Evolutionary conservation across 2,329 filamentous ascomycete genomes (phyloP).

Genomic region (Coniochaeta prunicola): DNA sequence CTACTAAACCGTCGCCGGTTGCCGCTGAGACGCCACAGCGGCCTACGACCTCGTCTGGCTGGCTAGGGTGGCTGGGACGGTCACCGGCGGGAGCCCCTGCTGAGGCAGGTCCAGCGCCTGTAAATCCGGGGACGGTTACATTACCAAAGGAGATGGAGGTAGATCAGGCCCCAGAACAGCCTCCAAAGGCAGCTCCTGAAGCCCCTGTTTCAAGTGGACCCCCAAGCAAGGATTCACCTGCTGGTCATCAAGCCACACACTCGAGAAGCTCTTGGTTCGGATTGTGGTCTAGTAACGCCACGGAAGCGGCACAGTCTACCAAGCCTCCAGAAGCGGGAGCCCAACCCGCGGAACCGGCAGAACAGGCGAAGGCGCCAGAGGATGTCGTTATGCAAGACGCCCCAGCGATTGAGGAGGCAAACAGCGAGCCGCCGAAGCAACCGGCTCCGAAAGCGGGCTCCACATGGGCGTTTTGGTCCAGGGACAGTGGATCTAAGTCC

Average conservation of each 20-base stretch:
- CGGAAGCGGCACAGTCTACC: conserved; percentile 5
- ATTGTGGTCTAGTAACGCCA: conserved; percentile 19
- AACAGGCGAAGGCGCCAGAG: conserved; percentile 21
- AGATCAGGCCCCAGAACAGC: conserved; percentile 7
- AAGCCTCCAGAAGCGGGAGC: conserved; percentile 3
- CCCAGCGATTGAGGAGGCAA: conserved; percentile 17
- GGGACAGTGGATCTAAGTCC: conserved; percentile 37
- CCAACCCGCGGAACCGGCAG: conserved; percentile 6
- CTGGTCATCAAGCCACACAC: conserved; percentile 5
- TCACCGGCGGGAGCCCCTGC: conserved; percentile 1
- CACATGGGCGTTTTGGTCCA: conserved; percentile 79
- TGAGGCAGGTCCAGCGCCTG: conserved; percentile 3
- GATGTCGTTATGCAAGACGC: conserved; percentile 38
- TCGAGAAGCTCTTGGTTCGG: conserved; percentile 26
- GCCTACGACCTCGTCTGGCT: conserved; percentile 34
- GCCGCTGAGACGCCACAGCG: not conserved
- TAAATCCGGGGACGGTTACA: not conserved
- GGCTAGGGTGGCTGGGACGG: conserved; percentile 45
- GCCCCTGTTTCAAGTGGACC: conserved; percentile 3
- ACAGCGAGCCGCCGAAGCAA: conserved; percentile 20
- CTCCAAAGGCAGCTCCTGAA: conserved; percentile 8
- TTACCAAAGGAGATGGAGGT: conserved; percentile 5
- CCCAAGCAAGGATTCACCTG: not conserved
- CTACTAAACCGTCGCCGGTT: not conserved
- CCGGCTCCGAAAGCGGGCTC: conserved; percentile 46